Conservation (phyloP, 805 yeast species). For the Wickerhamomyces alni region DNA sequence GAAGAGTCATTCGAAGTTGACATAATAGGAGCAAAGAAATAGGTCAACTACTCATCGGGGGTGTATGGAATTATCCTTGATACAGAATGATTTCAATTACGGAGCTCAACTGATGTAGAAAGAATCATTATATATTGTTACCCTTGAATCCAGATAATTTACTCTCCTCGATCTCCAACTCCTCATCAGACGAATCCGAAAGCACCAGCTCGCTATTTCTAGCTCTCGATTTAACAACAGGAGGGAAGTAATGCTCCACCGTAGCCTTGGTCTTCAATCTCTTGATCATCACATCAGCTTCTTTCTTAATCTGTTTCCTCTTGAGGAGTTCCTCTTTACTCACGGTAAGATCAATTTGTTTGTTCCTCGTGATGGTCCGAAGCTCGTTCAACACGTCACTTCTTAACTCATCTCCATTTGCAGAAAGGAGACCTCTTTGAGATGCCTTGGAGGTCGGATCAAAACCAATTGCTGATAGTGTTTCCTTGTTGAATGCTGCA, state of each 20-base stretch:
- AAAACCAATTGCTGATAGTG: conserved; percentile 41
- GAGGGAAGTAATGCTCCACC: background rate
- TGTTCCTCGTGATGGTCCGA: conserved; percentile 24
- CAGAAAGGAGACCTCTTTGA: conserved; percentile 11
- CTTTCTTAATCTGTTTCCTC: conserved; percentile 23
- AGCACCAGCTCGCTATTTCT: background rate
- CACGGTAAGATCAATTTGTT: conserved; percentile 27
- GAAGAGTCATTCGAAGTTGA: conserved; percentile 1
- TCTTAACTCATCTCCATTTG: conserved; percentile 13
- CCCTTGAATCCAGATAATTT: conserved; percentile 7
- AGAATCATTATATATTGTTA: no score
- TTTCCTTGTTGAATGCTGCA: conserved; percentile 34
- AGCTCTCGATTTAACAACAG: background rate
- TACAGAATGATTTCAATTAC: no score
- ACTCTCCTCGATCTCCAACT: conserved; percentile 3
- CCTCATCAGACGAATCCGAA: conserved; percentile 5
- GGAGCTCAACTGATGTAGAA: no score
- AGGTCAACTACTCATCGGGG: no score
- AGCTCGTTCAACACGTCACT: conserved; percentile 24
- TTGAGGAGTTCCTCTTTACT: conserved; percentile 25
- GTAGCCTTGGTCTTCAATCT: conserved; percentile 10
- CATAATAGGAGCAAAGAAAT: background rate
- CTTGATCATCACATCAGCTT: conserved; percentile 24
- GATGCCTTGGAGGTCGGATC: conserved; percentile 38
- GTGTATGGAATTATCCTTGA: no score